Evolutionary conservation across 805 yeast genomes (phyloP), one percentile per base, ranked within the genome.

Genomic region (Myxozyma udenii): DNA sequence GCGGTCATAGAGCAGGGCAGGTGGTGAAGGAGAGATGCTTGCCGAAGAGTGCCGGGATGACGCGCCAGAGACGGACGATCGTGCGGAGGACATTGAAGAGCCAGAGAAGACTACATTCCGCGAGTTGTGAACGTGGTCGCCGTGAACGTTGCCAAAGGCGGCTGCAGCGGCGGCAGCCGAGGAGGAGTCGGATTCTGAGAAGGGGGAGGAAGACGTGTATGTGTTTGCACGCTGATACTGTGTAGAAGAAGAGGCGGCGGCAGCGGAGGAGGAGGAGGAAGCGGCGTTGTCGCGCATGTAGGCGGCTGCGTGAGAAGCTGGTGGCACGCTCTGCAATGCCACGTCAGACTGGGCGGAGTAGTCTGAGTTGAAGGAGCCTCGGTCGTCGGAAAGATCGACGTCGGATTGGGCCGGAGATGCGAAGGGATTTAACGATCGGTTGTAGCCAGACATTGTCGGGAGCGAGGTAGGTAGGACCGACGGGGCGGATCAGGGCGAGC

Each of bases 71-170:
- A 40, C 36, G 14, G 58, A 49, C 26, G 55, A 51, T 19, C 42
- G 23, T 23, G 35, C 18, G 6, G 58, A 48, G n/a, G 49, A 36
- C 19, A 42, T 28, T 21, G 57, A 52, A 19, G 54, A 41, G 6
- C 51, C 42, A 9, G 58, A 37, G 42, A 53, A 55, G 16, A 55
- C 58, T 5, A 43, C 58, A 28, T 48, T 43, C 16, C 60, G 60
- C n/a, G 58, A 36, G 42, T 53, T 55, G 45, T 55, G 60, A 19
- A 48, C 47, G 32, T 55, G 60, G 16, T 40, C 41, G 23, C 42
- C 50, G 43, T 51, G 58, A 11, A 41, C 19, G 23, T 42, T 23
- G 16, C 24, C 32, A 39, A 54, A 54, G 14, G 56, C 58, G 1
- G 48, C 44, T 3, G 44, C 45, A 16, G 45, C 45, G 30, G 56